phyloP scores from a whole-genome alignment of 2,329 filamentous ascomycete genomes.

The Hypoxylon sp. region DNA sequence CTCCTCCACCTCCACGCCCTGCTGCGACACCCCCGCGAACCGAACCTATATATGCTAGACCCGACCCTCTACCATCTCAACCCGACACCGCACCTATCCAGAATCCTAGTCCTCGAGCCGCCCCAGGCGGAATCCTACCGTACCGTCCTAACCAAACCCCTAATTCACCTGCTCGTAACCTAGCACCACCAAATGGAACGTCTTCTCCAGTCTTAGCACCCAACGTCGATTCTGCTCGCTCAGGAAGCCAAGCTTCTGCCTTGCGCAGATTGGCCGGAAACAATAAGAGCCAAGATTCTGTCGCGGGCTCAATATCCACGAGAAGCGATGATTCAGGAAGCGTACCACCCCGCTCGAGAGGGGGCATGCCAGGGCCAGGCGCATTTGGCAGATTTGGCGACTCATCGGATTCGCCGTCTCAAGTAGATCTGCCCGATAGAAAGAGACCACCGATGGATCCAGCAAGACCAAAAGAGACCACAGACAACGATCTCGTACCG shows the following conservation, averaged over 20 bases:
- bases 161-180: slow-evolving; percentile 47
- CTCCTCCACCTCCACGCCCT: slow-evolving; percentile 37
- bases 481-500: slow-evolving; percentile 67
- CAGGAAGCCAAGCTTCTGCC: slow-evolving; percentile 55
- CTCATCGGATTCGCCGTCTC: slow-evolving; percentile 49
- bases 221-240: slow-evolving; percentile 63
- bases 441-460: slow-evolving; percentile 75
- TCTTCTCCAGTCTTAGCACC: slow-evolving; percentile 59
- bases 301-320: slow-evolving; percentile 61
- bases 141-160: slow-evolving; percentile 41
- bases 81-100: slow-evolving; percentile 26
- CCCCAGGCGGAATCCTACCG: slow-evolving; percentile 40
- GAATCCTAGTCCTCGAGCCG: slow-evolving; percentile 32
- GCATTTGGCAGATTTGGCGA: slow-evolving; percentile 56
- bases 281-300: slow-evolving; percentile 70
- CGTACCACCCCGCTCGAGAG: slow-evolving; percentile 65
- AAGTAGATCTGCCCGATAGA: slow-evolving; percentile 69
- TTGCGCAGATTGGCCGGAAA: slow-evolving; percentile 61
- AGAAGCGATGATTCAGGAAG: slow-evolving; percentile 65
- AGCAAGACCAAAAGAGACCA: slow-evolving; percentile 60
- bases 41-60: slow-evolving; percentile 41
- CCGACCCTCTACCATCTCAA: slow-evolving; percentile 36
- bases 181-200: slow-evolving; percentile 55
- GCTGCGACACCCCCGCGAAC: slow-evolving; percentile 36
- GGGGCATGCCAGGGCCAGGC: slow-evolving; percentile 58